Base-by-base conservation (phyloP, 208 protist species). In the Phytomonas francai region DNA sequence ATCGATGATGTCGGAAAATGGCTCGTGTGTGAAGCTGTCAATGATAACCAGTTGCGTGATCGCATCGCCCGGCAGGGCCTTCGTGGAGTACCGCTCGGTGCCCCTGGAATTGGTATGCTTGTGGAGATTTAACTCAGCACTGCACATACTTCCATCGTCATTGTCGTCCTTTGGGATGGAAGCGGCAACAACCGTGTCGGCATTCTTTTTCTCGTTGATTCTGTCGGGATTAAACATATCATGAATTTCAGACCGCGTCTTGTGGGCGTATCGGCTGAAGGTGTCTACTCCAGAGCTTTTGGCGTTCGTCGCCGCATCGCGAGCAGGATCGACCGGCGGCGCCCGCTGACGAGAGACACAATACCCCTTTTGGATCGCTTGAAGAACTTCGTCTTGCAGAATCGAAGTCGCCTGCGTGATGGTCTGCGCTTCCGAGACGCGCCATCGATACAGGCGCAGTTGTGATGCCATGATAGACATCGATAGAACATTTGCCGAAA, bases 361-460 rank as follows among this genome's bases (percentile, higher is more conserved):
- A 62, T 81, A 90, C 25, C 84, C 85, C 28, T 67, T 74, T n/a
- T 72, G 74, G 2, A 59, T 42, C 31, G 80, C 74, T 11, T 76
- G 39, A 11, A 74, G 58, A 22, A 88, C 70, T 65, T 85, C 73
- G 33, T 91, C 79, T 68, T 86, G 78, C 65, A 94, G 51, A 30
- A 80, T 34, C 12, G 72, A 57, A 3, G 84, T 91, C 6, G 84
- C 83, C 36, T 90, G 72, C 0, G 72, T 71, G 16, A 92, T 63
- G 11, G 83, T 92, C 67, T 90, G 84, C 12, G 84, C 81, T 75
- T 94, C 86, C 8, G 77, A 76, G 16, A 94, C 89, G 7, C 70
- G 80, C 89, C 89, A 94, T 31, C 89, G 80, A 71, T 91, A 85
- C 89, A 94, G 89, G 56, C 74, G 69, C 39, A 94, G 79, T 77